Conservation (phyloP, 2,329 filamentous ascomycete species). For the Xylariales sp. region DNA sequence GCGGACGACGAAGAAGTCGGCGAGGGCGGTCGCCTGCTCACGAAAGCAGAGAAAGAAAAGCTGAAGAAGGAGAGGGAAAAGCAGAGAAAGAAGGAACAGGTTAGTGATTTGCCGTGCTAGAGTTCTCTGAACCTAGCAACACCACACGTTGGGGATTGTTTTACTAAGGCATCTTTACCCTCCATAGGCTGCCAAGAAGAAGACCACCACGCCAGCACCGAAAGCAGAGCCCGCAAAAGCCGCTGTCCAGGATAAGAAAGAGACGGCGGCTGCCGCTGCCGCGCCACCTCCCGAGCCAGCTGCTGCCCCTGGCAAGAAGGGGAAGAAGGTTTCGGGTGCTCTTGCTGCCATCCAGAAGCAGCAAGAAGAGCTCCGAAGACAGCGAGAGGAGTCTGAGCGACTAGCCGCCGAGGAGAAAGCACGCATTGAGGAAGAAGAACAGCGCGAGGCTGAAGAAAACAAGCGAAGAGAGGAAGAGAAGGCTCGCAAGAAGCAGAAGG, state of each 20-base stretch:
- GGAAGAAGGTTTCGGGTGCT: conserved; percentile 81
- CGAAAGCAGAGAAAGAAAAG: conserved; percentile 98
- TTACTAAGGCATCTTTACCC: too few species aligned
- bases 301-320: conserved; percentile 64
- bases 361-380: conserved; percentile 69
- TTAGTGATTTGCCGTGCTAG: conserved; percentile 29
- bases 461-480: conserved; percentile 69
- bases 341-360: conserved; percentile 73
- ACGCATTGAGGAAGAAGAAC: conserved; percentile 62
- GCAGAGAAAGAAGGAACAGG: conserved; percentile 97
- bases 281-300: conserved; percentile 36
- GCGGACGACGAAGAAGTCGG: conserved; percentile 47
- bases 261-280: conserved; percentile 32
- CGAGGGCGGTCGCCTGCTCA: conserved; percentile 68
- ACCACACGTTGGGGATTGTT: neutral
- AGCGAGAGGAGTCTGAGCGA: conserved; percentile 59
- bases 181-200: conserved; percentile 84
- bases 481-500: conserved; percentile 76
- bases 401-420: conserved; percentile 60
- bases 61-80: conserved; percentile 98
- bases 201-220: conserved; percentile 48
- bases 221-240: conserved; percentile 55
- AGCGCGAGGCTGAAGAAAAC: conserved; percentile 60
- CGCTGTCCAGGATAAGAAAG: conserved; percentile 44
- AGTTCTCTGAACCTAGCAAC: too few species aligned